Conservation (phyloP, 441 rosid species). For the Croton setiger region DNA sequence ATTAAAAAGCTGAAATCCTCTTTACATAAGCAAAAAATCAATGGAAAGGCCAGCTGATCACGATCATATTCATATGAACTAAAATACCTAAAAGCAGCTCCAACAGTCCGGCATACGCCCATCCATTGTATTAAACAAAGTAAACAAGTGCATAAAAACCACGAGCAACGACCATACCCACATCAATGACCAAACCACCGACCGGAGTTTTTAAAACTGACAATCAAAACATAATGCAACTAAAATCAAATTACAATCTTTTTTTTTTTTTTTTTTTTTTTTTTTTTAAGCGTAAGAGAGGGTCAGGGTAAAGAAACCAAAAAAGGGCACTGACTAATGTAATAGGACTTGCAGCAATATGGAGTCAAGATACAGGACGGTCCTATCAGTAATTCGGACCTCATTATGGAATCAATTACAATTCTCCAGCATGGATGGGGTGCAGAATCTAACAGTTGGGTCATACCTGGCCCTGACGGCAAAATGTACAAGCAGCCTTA, state of each 20-base stretch:
- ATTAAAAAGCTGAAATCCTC: background rate
- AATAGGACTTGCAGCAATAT: slow-evolving; percentile 14
- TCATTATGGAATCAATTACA: slow-evolving; percentile 24
- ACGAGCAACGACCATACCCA: slow-evolving; percentile 5
- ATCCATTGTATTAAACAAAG: background rate
- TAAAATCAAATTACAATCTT: slow-evolving; percentile 22
- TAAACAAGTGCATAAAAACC: slow-evolving; percentile 1
- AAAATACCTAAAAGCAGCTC: background rate
- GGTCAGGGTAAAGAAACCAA: slow-evolving; percentile 8
- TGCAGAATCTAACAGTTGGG: slow-evolving; percentile 18
- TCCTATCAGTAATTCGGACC: slow-evolving; percentile 25
- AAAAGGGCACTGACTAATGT: slow-evolving; percentile 26
- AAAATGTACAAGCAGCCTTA: slow-evolving; percentile 32
- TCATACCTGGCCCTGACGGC: slow-evolving; percentile 33
- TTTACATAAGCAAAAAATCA: background rate
- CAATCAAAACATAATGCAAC: slow-evolving; percentile 20
- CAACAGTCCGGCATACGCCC: background rate
- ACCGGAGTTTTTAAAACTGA: slow-evolving; percentile 15
- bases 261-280: background rate
- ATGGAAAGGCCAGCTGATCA: background rate
- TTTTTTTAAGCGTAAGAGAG: background rate
- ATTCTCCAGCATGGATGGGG: slow-evolving; percentile 18
- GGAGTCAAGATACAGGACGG: slow-evolving; percentile 21
- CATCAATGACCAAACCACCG: slow-evolving; percentile 21
- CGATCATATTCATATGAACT: background rate